Conservation (phyloP, 495 filamentous ascomycete species). For the Aspergillus campestris region DNA sequence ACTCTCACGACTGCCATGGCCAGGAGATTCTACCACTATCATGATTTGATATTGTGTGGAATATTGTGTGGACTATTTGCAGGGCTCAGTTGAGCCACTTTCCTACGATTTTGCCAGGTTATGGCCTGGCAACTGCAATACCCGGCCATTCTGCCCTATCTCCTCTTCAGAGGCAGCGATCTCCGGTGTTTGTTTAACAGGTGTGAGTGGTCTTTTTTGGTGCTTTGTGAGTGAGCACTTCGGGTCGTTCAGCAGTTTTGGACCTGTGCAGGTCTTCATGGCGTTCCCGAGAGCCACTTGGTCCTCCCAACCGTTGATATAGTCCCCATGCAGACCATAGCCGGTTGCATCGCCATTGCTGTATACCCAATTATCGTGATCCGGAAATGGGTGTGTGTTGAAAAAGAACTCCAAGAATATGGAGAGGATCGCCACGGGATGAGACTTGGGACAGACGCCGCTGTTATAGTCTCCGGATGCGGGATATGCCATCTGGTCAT, state of each 20-base stretch:
- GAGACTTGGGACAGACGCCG: constrained; percentile 25
- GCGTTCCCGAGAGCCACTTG: constrained; percentile 8
- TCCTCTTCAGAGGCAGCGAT: constrained; percentile 7
- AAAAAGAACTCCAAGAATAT: constrained; percentile 66
- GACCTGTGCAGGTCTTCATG: constrained; percentile 13
- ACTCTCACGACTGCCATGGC: too few relatives aligned
- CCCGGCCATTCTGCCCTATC: constrained; percentile 11
- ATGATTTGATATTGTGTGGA: neutral
- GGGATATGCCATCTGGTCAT: constrained; percentile 18
- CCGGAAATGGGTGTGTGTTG: constrained; percentile 46
- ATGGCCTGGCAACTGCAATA: constrained; percentile 9
- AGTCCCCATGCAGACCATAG: constrained; percentile 22
- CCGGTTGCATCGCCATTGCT: constrained; percentile 21
- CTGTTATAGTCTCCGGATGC: constrained; percentile 18
- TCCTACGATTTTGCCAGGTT: constrained; percentile 1
- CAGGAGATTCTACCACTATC: too few relatives aligned
- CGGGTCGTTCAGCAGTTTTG: constrained; percentile 2
- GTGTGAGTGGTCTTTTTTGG: constrained; percentile 4
- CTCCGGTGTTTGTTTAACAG: constrained; percentile 2
- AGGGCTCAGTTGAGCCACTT: neutral
- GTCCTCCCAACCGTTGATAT: constrained; percentile 18
- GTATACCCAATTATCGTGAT: constrained; percentile 18
- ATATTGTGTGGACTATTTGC: neutral
- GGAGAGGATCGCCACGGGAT: constrained; percentile 52
- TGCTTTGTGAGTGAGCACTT: constrained; percentile 12